Evolutionary conservation across 441 rosid species (phyloP).

Genomic region (Breynia disticha): DNA sequence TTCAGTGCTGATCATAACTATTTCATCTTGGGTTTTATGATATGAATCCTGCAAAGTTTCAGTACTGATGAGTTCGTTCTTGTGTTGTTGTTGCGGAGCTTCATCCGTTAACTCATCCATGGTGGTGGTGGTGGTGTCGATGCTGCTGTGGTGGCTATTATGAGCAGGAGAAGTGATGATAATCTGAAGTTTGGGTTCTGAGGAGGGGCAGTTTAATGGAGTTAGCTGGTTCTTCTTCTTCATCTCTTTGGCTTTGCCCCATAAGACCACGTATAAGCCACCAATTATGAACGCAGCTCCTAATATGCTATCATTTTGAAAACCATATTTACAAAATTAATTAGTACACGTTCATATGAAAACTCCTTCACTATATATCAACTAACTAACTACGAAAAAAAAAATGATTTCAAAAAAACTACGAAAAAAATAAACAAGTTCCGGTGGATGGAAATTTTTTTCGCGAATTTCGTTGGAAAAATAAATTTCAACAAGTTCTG

Average conservation of each 20-base stretch:
- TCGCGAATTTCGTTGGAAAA: too few species aligned
- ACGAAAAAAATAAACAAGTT: too few species aligned
- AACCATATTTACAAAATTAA: not conserved
- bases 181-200: not conserved
- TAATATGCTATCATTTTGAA: not conserved
- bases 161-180: not conserved
- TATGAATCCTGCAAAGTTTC: too few species aligned
- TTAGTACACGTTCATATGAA: not conserved
- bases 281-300: constrained; percentile 3
- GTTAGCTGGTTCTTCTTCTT: not conserved
- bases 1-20: too few species aligned
- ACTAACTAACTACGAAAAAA: too few species aligned
- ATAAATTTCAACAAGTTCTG: too few species aligned
- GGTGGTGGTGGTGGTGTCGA: not conserved
- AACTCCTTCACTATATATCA: too few species aligned
- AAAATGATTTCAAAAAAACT: too few species aligned
- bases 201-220: not conserved
- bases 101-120: not conserved
- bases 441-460: too few species aligned
- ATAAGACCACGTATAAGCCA: constrained; percentile 2
- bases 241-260: constrained; percentile 6
- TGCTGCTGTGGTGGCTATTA: not conserved
- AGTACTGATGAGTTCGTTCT: too few species aligned
- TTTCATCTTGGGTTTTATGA: too few species aligned
- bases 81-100: not conserved